Evolutionary conservation across 2,329 filamentous ascomycete genomes (phyloP), one percentile per base, ranked within the genome.

Genomic region (Penicillium sp.): DNA sequence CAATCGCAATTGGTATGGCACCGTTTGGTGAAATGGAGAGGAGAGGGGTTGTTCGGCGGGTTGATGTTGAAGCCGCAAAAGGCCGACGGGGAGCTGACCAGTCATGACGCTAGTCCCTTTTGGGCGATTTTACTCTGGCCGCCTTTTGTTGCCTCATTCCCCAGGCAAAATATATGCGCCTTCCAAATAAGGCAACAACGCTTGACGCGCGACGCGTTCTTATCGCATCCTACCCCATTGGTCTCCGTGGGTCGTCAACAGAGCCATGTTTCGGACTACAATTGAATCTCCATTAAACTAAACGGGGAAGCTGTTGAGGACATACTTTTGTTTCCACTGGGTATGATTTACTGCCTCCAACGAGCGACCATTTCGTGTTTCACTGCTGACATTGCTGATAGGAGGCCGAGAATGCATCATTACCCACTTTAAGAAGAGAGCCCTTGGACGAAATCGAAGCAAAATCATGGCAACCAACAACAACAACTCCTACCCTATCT

Each of bases 21-120:
- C 66, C 66, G 67, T 44, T 67, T 65, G 66, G 58, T 60, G 65
- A 58, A 65, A 66, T 64, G 65, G 59, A 58, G 60, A 62, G 65
- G 67, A 66, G 72, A 76, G 71, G 75, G 73, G 73, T 71, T 63
- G 50, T 65, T 67, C 60, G 65, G 70, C 65, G 67, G 38, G 68
- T 72, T 74, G 73, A 75, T 74, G 72, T 74, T 73, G 74, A 75
- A 76, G 72, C 74, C 75, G 74, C 72, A 75, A 75, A 76, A 76
- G 73, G 72, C 74, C 74, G 74, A 70, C 66, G 63, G 64, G 63
- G 65, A 72, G 67, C 69, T 70, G 65, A 62, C 56, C 62, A 71
- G 67, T 70, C 65, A 70, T 63, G 22, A 37, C 68, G 59, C 75
- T 76, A 76, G 67, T 68, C 73, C 68, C 28, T 22, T 68, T 70